These are phyloP conservation scores for Ceratorhiza oryzae-sativae DNA, from an alignment of 1,284 basidiomycete species.

Conservation along the genomic window DNA sequence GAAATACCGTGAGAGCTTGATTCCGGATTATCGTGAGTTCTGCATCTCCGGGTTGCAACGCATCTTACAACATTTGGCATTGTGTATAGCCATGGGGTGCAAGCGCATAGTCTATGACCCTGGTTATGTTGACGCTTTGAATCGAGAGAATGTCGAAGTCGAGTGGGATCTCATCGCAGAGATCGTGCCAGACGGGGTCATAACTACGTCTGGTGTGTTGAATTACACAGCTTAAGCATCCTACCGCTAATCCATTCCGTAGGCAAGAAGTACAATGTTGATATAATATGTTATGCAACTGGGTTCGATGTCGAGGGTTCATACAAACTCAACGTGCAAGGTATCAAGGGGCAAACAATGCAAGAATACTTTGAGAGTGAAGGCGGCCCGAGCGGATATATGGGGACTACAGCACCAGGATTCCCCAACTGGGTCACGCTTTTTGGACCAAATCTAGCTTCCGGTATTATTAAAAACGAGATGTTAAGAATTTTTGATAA, in stretches of 20 bases:
- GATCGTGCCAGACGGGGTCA: conserved; percentile 16
- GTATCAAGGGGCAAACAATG: conserved; percentile 50
- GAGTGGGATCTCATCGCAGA: conserved; percentile 56
- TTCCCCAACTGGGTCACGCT: conserved; percentile 61
- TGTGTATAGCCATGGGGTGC: conserved; percentile 16
- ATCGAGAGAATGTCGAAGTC: conserved; percentile 61
- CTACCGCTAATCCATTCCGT: no score
- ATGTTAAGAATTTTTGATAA: no score
- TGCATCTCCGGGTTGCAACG: conserved; percentile 53
- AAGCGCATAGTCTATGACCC: conserved; percentile 61
- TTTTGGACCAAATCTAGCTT: conserved; percentile 51
- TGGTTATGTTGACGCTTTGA: conserved; percentile 59
- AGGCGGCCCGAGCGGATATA: conserved; percentile 59
- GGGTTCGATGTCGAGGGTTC: conserved; percentile 41
- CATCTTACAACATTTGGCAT: conserved; percentile 44
- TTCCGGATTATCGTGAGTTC: conserved; percentile 47
- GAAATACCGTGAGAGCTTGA: conserved; percentile 27
- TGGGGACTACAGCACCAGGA: conserved; percentile 58
- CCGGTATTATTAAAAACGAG: conserved; percentile 16
- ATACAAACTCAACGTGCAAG: not conserved
- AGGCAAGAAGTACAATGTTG: conserved; percentile 35
- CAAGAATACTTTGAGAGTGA: conserved; percentile 55
- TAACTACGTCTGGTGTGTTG: conserved; percentile 25
- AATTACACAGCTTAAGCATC: no score
- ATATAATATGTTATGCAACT: conserved; percentile 41